These are phyloP conservation scores for Haematococcus sp. DNA, from an alignment of 139 green algal species.

Conservation along the genomic window DNA sequence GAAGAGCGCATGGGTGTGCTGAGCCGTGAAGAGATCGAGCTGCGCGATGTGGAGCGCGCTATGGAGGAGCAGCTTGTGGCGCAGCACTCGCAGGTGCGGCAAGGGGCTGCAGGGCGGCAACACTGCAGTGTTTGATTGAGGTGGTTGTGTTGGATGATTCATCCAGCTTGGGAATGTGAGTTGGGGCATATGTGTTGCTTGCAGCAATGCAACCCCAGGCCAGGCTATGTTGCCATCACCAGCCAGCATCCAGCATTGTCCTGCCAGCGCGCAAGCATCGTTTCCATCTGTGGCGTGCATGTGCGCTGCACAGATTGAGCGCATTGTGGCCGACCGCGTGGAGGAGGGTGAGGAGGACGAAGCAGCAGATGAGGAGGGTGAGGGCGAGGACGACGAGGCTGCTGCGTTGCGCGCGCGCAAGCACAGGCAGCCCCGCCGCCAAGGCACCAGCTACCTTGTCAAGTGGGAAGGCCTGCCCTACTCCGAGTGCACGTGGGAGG, in stretches of 20 bases:
- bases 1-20: constrained; percentile 31
- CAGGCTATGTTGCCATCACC: constrained; percentile 21
- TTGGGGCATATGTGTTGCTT: too few species aligned
- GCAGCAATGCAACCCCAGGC: too few species aligned
- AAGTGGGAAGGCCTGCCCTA: constrained; percentile 96
- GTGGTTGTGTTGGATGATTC: too few species aligned
- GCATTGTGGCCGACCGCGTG: constrained; percentile 37
- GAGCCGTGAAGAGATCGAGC: constrained; percentile 34
- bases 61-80: constrained; percentile 26
- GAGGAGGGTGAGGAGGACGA: constrained; percentile 24
- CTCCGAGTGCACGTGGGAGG: constrained; percentile 88
- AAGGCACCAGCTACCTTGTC: constrained; percentile 62
- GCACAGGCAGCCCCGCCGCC: constrained; percentile 16
- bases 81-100: constrained; percentile 9
- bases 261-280: too few species aligned
- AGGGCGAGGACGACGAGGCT: constrained; percentile 3
- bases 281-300: too few species aligned
- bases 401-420: constrained; percentile 25
- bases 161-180: too few species aligned
- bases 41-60: constrained; percentile 25
- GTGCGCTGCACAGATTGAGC: constrained; percentile 71
- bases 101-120: too few species aligned
- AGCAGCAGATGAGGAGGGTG: constrained; percentile 24
- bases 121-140: too few species aligned
- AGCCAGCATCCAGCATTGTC: neutral